A percentile compares a stretch with the other conserved stretches of the same genome.
Conservation (phyloP, 768 basidiomycete species). For the Russula griseocarnosa region DNA sequence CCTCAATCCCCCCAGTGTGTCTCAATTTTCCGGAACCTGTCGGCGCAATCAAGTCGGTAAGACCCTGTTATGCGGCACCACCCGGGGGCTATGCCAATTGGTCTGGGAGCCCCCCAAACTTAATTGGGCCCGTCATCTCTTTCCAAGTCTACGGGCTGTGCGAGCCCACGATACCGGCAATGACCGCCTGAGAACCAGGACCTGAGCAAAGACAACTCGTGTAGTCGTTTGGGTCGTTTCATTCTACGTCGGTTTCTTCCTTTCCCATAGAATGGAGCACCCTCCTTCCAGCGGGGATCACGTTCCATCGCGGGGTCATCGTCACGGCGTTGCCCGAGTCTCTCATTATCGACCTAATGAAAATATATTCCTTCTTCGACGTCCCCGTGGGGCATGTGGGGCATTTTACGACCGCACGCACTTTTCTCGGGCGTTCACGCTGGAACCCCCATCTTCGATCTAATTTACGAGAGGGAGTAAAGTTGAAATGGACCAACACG, state of each 20-base stretch:
- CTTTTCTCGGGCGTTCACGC: background rate
- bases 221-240: background rate
- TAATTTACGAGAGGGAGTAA: background rate
- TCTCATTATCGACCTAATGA: background rate
- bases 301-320: constrained; percentile 11
- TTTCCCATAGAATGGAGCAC: background rate
- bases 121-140: background rate
- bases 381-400: background rate
- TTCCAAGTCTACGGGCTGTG: background rate
- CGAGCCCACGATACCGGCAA: no score
- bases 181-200: background rate
- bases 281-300: background rate
- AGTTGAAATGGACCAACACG: background rate
- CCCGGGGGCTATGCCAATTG: background rate
- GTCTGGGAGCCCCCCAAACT: background rate
- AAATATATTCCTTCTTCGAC: background rate
- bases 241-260: background rate
- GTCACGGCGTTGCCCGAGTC: constrained; percentile 6
- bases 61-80: background rate
- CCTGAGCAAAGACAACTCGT: background rate
- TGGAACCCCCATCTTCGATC: background rate
- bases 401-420: background rate
- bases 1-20: background rate
- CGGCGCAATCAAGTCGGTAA: constrained; percentile 6
- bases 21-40: background rate